phyloP scores from a whole-genome alignment of 139 green algal species.

The Medakamo hakoo region DNA sequence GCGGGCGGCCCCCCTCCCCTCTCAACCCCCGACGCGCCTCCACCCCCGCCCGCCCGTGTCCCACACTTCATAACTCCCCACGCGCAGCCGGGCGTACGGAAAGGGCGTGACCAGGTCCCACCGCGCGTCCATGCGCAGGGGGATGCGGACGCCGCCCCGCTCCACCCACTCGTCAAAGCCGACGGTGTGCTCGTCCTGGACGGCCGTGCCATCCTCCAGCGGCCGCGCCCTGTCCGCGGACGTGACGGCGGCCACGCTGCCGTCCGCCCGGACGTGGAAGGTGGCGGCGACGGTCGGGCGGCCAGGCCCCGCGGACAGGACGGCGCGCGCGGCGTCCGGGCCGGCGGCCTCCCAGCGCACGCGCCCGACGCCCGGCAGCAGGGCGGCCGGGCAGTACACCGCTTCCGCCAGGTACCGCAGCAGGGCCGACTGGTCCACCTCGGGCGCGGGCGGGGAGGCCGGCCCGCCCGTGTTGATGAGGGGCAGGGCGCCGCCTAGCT shows the following conservation, averaged over 20 bases:
- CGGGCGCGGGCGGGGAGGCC: neutral
- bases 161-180: slow-evolving; percentile 3
- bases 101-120: slow-evolving; percentile 7
- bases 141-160: slow-evolving; percentile 4
- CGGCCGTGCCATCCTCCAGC: slow-evolving; percentile 3
- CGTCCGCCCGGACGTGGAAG: slow-evolving; percentile 5
- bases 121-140: neutral
- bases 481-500: slow-evolving; percentile 4
- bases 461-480: slow-evolving; percentile 4
- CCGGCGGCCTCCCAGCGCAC: slow-evolving; percentile 2
- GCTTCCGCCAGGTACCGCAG: slow-evolving; percentile 9
- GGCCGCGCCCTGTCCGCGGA: slow-evolving; percentile 6
- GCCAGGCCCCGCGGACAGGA: neutral
- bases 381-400: slow-evolving; percentile 6
- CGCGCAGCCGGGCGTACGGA: neutral
- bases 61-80: neutral
- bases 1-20: too few species aligned
- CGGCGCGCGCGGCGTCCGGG: slow-evolving; percentile 1
- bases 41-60: neutral
- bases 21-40: neutral
- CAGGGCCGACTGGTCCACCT: slow-evolving; percentile 9
- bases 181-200: slow-evolving; percentile 5
- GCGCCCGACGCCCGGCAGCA: slow-evolving; percentile 7
- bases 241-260: slow-evolving; percentile 1
- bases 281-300: slow-evolving; percentile 1